Base-by-base conservation (phyloP, 805 yeast species). In the Kregervanrija fluxuum region DNA sequence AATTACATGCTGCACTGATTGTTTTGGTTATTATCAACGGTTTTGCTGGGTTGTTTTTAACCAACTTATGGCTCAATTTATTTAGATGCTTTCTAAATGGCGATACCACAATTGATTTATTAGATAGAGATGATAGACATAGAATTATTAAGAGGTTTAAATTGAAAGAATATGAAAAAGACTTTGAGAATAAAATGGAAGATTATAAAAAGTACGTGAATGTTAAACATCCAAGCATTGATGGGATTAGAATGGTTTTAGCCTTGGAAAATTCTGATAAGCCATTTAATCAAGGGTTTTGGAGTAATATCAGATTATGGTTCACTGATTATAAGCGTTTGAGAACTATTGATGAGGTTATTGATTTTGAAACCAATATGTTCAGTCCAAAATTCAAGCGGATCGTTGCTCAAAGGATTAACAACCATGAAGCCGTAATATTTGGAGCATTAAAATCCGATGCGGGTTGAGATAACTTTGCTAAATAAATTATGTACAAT, bases 31-130 rank as follows among this genome's bases (percentile, higher is more conserved):
- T 77, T 0, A 47, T 74, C 1, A 51, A 70, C 12, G 73, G 71
- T 1, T 54, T 74, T 28, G 71, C 77, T 69, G 42, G 75, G 13
- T 5, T 74, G 1, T 67, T 82, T 62, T 53, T 76, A 2, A 49
- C 62, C 0, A 68, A 47, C 22, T 40, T 61, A 12, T 54, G 74
- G n/a, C 68, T 74, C 66, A 45, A 74, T 16, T 28, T 74, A 2
- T 62, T 80, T 59, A 51, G 73, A 2, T 51, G 62, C 4, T 66
- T 82, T 16, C 40, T 50, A 2, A 47, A 48, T 8, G 82, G 84
- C 51, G 62, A 69, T 46, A 75, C 86, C 0, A 37, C 52, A 17
- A 37, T 41, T 44, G 49, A 51, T 36, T 12, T 48, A 35, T 15
- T 40, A 14, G 44, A 39, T 11, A 34, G 36, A 56, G 63, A 30